Percentiles rank a stretch among this genome's conserved stretches.
Conservation (phyloP, 2,329 filamentous ascomycete species). For the Botrytis galanthina region DNA sequence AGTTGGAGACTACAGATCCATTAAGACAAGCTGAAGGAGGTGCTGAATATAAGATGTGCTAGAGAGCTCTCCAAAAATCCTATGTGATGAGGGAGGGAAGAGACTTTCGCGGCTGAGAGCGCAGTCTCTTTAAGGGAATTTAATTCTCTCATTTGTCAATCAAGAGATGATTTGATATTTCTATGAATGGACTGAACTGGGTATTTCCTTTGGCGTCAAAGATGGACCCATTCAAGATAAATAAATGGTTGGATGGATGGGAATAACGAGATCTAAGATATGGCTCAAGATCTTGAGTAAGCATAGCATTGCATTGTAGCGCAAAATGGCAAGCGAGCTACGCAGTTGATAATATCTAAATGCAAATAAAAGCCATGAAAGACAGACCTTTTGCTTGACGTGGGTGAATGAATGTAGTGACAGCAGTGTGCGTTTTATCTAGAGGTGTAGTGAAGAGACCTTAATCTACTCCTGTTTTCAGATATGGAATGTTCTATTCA, state of each 20-base stretch:
- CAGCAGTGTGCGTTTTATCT: not conserved
- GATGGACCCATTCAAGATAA: slow-evolving; percentile 5
- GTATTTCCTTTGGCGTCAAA: slow-evolving; percentile 15
- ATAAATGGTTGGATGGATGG: slow-evolving; percentile 13
- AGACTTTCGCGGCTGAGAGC: slow-evolving; percentile 39
- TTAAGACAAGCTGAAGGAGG: slow-evolving; percentile 66
- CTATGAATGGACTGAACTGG: slow-evolving; percentile 11
- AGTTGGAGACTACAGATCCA: slow-evolving; percentile 71
- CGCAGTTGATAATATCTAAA: not conserved
- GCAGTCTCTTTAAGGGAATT: slow-evolving; percentile 31
- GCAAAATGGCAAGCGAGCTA: not conserved
- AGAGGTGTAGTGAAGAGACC: not conserved
- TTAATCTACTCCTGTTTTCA: not conserved
- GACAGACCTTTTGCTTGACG: not conserved
- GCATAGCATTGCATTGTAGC: slow-evolving; percentile 1
- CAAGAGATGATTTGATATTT: not conserved
- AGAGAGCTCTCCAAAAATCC: slow-evolving; percentile 31
- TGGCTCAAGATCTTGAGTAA: slow-evolving; percentile 1
- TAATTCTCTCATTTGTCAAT: slow-evolving; percentile 2
- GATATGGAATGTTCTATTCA: not conserved
- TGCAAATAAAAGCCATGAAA: slow-evolving; percentile 6
- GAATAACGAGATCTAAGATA: slow-evolving; percentile 1
- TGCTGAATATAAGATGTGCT: slow-evolving; percentile 80
- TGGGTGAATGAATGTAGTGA: not conserved
- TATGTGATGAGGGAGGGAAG: slow-evolving; percentile 11